A percentile compares a stretch with the other conserved stretches of the same genome.
Conservation (phyloP, 352 stramenopile species). For the Globisporangium recalcitrans region DNA sequence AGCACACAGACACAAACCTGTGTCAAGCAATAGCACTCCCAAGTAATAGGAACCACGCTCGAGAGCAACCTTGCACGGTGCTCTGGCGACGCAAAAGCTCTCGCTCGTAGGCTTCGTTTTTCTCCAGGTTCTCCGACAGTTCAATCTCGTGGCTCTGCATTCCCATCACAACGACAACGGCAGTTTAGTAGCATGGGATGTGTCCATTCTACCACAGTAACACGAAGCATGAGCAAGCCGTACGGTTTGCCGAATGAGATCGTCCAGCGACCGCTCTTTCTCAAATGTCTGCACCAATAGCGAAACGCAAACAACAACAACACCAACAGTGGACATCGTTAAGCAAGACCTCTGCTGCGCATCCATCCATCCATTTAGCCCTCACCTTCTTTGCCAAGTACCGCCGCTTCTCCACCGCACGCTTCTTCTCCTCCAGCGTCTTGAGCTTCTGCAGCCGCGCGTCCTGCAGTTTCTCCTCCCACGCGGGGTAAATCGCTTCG, state of each 20-base stretch:
- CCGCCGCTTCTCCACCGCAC: conserved; percentile 54
- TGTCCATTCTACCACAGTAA: neutral
- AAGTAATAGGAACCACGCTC: neutral
- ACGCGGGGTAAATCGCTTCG: conserved; percentile 64
- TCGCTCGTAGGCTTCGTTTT: conserved; percentile 68
- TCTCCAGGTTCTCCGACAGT: conserved; percentile 64
- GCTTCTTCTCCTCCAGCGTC: conserved; percentile 72
- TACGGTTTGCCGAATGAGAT: conserved; percentile 70
- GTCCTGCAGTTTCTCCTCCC: conserved; percentile 59
- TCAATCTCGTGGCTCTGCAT: conserved; percentile 68
- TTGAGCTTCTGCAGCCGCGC: conserved; percentile 48
- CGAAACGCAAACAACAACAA: neutral
- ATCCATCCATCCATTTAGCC: neutral
- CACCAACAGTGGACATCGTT: neutral
- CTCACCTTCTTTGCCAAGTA: conserved; percentile 69
- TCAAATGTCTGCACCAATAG: conserved; percentile 58
- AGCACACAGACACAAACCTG: neutral
- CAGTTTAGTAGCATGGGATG: neutral
- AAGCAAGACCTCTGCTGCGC: neutral
- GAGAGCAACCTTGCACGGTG: conserved; percentile 34
- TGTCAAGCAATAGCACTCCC: neutral
- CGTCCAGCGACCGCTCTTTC: conserved; percentile 64
- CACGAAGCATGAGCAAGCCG: neutral
- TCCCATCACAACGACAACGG: neutral
- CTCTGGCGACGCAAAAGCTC: conserved; percentile 54